Conservation (phyloP, 805 yeast genomes). For the Blastobotrys terrestris region DNA sequence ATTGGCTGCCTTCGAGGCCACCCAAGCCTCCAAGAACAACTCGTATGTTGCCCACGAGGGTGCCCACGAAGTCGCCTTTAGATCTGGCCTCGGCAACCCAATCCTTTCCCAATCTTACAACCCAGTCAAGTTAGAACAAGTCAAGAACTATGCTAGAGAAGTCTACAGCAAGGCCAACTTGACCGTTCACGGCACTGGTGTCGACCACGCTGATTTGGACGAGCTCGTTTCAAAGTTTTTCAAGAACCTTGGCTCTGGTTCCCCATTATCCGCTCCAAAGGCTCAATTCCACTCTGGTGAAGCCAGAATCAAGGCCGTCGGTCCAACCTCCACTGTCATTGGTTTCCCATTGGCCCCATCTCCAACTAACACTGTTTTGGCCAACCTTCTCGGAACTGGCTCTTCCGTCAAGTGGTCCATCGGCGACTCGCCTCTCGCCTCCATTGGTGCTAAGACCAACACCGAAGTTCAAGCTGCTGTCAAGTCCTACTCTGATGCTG, state of each 20-base stretch:
- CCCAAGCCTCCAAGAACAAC: conserved; percentile 40
- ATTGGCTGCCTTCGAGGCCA: conserved; percentile 58
- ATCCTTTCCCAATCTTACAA: conserved; percentile 64
- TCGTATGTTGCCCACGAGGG: conserved; percentile 64
- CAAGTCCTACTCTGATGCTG: conserved; percentile 67
- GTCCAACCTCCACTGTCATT: conserved; percentile 66
- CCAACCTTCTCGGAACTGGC: conserved; percentile 53
- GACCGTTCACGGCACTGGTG: conserved; percentile 67
- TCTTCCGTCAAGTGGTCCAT: conserved; percentile 50
- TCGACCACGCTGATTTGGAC: conserved; percentile 61
- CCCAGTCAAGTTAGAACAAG: conserved; percentile 53
- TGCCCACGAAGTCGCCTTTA: conserved; percentile 75
- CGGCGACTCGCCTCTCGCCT: conserved; percentile 45
- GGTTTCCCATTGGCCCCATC: conserved; percentile 66
- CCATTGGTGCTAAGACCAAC: conserved; percentile 37
- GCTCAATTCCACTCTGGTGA: conserved; percentile 54
- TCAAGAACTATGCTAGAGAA: conserved; percentile 58
- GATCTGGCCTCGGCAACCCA: conserved; percentile 83
- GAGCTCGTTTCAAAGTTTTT: conserved; percentile 57
- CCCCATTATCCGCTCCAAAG: conserved; percentile 39
- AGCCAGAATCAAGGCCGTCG: conserved; percentile 53
- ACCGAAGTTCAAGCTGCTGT: conserved; percentile 48
- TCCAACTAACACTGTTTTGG: conserved; percentile 61
- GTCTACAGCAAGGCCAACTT: conserved; percentile 68
- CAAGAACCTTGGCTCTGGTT: conserved; percentile 55